A percentile compares a stretch with the other conserved stretches of the same genome.
Conservation (phyloP, 768 basidiomycete species). For the Pleurotus pulmonarius region DNA sequence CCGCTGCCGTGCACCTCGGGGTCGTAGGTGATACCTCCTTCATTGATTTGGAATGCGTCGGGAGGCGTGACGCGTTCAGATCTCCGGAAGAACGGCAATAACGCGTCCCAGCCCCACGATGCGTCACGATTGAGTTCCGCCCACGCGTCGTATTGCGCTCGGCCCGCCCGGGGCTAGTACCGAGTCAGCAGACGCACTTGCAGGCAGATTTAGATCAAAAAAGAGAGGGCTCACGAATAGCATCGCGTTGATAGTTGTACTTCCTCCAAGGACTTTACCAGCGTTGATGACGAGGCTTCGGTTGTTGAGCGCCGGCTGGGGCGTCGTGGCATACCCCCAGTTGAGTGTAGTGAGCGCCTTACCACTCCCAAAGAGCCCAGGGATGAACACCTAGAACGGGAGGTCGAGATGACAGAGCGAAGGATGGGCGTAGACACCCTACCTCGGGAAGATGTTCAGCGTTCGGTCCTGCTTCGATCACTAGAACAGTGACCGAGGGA, state of each 20-base stretch:
- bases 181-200: not conserved
- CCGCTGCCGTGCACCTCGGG: slow-evolving; percentile 21
- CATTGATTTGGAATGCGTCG: slow-evolving; percentile 19
- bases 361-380: slow-evolving; percentile 25
- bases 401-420: not conserved
- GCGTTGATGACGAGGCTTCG: slow-evolving; percentile 30
- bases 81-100: slow-evolving; percentile 43
- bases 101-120: slow-evolving; percentile 34
- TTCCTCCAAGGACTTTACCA: slow-evolving; percentile 55
- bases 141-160: slow-evolving; percentile 31
- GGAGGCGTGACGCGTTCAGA: slow-evolving; percentile 59
- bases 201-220: not conserved
- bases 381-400: slow-evolving; percentile 22
- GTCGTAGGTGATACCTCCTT: slow-evolving; percentile 18
- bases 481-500: slow-evolving; percentile 21
- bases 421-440: slow-evolving; percentile 1
- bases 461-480: slow-evolving; percentile 36
- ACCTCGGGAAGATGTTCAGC: slow-evolving; percentile 33
- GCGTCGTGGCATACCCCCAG: slow-evolving; percentile 45
- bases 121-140: slow-evolving; percentile 23
- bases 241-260: slow-evolving; percentile 53
- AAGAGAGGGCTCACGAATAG: slow-evolving; percentile 21
- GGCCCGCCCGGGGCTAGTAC: slow-evolving; percentile 23
- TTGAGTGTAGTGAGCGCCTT: slow-evolving; percentile 35
- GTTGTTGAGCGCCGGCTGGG: slow-evolving; percentile 37